Conservation (phyloP, 352 stramenopile genomes). For the Phytophthora hibernalis region DNA sequence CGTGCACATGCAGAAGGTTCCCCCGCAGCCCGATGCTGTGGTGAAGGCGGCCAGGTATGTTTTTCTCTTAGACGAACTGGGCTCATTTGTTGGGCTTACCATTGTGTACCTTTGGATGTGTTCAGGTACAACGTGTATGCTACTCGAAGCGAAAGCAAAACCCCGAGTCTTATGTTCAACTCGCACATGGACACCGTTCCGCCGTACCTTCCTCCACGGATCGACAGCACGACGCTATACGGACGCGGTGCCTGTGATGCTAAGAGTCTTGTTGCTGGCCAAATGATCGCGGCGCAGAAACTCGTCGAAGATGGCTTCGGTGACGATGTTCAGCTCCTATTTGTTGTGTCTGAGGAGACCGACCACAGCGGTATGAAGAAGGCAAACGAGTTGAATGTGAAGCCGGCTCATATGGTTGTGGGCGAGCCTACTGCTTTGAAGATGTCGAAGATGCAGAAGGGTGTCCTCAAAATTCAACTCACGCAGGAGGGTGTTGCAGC, state of each 20-base stretch:
- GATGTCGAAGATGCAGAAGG: slow-evolving; percentile 89
- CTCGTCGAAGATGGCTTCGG: slow-evolving; percentile 63
- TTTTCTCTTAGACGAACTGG: slow-evolving; percentile 6
- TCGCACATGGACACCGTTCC: slow-evolving; percentile 90
- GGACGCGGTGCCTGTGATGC: slow-evolving; percentile 86
- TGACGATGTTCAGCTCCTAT: slow-evolving; percentile 77
- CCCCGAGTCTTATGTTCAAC: slow-evolving; percentile 80
- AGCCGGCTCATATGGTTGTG: slow-evolving; percentile 79
- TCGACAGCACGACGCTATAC: slow-evolving; percentile 70
- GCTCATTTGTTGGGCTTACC: background rate
- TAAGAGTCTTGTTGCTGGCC: slow-evolving; percentile 83
- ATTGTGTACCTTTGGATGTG: slow-evolving; percentile 4
- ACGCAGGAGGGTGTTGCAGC: slow-evolving; percentile 75
- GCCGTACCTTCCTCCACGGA: slow-evolving; percentile 69
- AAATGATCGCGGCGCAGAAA: slow-evolving; percentile 83
- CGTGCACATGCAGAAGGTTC: slow-evolving; percentile 80
- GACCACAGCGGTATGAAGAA: slow-evolving; percentile 92
- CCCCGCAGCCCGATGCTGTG: slow-evolving; percentile 60
- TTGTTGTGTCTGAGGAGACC: slow-evolving; percentile 90
- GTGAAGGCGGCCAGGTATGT: slow-evolving; percentile 64
- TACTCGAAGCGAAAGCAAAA: slow-evolving; percentile 60
- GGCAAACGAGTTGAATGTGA: slow-evolving; percentile 79
- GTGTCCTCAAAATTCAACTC: slow-evolving; percentile 86
- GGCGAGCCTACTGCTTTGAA: slow-evolving; percentile 83
- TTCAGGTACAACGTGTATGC: slow-evolving; percentile 82